A percentile compares a stretch with the other conserved stretches of the same genome.
phyloP scores from a whole-genome alignment of 495 filamentous ascomycete species.

The Daldinia caldariorum region DNA sequence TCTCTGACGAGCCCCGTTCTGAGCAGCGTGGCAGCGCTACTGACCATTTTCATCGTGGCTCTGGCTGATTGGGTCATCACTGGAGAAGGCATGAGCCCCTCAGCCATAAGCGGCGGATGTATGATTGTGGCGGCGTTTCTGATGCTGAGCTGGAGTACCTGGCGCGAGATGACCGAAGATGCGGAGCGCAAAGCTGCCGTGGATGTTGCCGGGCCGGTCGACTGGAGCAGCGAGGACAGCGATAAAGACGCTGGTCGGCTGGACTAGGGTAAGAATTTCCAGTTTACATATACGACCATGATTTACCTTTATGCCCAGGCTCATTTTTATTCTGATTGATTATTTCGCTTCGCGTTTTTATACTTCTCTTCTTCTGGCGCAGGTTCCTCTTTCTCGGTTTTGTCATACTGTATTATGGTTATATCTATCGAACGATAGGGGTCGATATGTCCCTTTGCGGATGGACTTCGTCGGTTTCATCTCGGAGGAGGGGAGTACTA shows the following conservation, averaged over 20 bases:
- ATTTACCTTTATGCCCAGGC: background rate
- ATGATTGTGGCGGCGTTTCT: slow-evolving; percentile 88
- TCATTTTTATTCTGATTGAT: background rate
- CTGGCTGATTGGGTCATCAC: slow-evolving; percentile 88
- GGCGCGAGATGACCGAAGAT: slow-evolving; percentile 89
- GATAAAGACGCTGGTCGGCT: slow-evolving; percentile 37
- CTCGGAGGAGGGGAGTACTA: background rate
- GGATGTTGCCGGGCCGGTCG: slow-evolving; percentile 19
- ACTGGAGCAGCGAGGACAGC: slow-evolving; percentile 45
- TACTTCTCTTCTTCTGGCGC: background rate
- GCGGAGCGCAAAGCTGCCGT: slow-evolving; percentile 51
- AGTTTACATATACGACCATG: background rate
- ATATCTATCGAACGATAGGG: background rate
- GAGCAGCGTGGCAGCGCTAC: slow-evolving; percentile 86
- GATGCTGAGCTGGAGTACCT: slow-evolving; percentile 89
- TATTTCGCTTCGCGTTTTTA: background rate
- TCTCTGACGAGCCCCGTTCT: slow-evolving; percentile 91
- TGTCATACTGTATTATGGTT: background rate
- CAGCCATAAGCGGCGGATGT: slow-evolving; percentile 82
- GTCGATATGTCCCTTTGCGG: background rate
- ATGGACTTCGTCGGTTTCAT: background rate
- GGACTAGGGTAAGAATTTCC: background rate
- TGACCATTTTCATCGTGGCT: slow-evolving; percentile 97
- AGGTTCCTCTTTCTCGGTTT: background rate
- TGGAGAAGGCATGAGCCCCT: slow-evolving; percentile 74